Evolutionary conservation across 73 alveolate species (phyloP).

Genomic region (Tetrahymena malaccensis): DNA sequence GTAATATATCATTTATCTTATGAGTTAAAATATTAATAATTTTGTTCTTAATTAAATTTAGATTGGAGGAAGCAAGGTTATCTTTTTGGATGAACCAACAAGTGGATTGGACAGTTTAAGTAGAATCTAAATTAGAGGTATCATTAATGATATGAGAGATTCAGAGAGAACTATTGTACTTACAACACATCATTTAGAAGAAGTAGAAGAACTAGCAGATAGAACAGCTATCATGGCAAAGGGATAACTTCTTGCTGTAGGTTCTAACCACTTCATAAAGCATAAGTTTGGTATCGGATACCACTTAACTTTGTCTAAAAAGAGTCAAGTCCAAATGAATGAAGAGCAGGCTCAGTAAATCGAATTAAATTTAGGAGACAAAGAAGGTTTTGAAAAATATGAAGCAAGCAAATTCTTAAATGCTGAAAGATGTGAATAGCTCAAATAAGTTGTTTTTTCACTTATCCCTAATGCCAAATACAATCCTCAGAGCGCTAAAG

Average conservation of each 20-base stretch:
- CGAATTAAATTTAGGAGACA: neutral
- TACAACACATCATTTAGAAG: conserved; percentile 81
- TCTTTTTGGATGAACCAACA: conserved; percentile 91
- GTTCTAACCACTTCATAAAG: conserved; percentile 61
- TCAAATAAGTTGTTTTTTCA: neutral
- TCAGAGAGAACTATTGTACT: conserved; percentile 56
- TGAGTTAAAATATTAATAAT: neutral
- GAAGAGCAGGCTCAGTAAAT: neutral
- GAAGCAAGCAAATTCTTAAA: neutral
- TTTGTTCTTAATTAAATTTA: conserved; percentile 39
- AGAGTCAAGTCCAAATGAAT: conserved; percentile 27
- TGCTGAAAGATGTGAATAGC: neutral
- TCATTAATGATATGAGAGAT: conserved; percentile 54
- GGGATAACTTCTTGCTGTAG: conserved; percentile 56
- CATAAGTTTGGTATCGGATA: conserved; percentile 72
- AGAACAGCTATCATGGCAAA: conserved; percentile 71
- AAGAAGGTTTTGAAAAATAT: neutral
- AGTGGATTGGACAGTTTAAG: conserved; percentile 89
- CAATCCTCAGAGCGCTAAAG: conserved; percentile 7
- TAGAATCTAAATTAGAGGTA: conserved; percentile 82
- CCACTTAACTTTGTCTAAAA: conserved; percentile 72
- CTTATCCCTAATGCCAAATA: neutral
- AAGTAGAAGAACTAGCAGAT: conserved; percentile 78
- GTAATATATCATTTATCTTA: neutral
- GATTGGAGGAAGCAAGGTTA: conserved; percentile 78